Percentiles rank a stretch among this genome's conserved stretches.
phyloP scores from a whole-genome alignment of 352 stramenopile species.

The Phytophthora idaei region DNA sequence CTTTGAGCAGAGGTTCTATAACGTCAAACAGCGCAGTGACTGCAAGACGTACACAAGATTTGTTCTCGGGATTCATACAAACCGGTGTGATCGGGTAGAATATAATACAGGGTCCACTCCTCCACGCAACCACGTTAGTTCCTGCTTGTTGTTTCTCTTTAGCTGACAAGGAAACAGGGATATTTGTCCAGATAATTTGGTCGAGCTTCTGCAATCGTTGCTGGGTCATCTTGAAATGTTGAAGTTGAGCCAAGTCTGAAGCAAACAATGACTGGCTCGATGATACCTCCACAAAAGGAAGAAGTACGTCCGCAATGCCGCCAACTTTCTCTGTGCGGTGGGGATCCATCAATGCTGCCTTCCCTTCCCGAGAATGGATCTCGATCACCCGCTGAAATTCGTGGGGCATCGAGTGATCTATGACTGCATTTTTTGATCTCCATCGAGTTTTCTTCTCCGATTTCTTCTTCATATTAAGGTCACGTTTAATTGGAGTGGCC shows the following conservation, averaged over 20 bases:
- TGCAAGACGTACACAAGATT: conserved; percentile 8
- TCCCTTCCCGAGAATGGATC: conserved; percentile 4
- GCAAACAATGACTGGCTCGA: conserved; percentile 11
- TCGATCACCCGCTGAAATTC: conserved; percentile 45
- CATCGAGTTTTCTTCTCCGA: conserved; percentile 22
- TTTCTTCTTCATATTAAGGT: conserved; percentile 16
- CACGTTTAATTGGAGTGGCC: neutral
- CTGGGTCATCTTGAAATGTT: neutral
- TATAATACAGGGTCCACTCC: conserved; percentile 35
- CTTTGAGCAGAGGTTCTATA: conserved; percentile 35
- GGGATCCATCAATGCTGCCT: conserved; percentile 25
- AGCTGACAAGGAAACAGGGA: neutral
- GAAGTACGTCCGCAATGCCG: conserved; percentile 10
- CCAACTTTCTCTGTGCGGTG: conserved; percentile 8
- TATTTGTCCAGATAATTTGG: conserved; percentile 34
- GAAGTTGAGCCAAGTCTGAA: neutral
- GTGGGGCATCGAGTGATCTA: conserved; percentile 39
- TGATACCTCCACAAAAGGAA: conserved; percentile 28
- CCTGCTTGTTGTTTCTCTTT: conserved; percentile 4
- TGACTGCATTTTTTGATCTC: conserved; percentile 45
- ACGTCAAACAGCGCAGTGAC: conserved; percentile 34
- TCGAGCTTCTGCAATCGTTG: conserved; percentile 16
- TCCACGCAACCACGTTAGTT: conserved; percentile 36
- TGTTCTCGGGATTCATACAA: conserved; percentile 16
- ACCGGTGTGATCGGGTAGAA: conserved; percentile 35